phyloP scores from a whole-genome alignment of 495 filamentous ascomycete species.

The Rusavskia elegans region DNA sequence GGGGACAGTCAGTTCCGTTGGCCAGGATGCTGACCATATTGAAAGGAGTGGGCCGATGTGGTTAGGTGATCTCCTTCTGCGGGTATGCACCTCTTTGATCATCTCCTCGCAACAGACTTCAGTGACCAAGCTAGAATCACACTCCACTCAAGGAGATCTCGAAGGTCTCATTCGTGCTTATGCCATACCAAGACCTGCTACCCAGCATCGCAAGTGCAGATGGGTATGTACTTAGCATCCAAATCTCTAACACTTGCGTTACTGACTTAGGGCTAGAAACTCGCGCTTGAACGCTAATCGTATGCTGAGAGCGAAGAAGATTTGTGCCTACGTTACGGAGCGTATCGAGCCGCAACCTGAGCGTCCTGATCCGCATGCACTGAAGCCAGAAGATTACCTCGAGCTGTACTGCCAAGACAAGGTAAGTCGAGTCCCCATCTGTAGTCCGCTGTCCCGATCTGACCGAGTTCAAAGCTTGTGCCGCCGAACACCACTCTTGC shows the following conservation, averaged over 20 bases:
- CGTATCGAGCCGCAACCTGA: conserved; percentile 51
- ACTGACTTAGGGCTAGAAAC: conserved; percentile 33
- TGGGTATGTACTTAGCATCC: conserved; percentile 20
- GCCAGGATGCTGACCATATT: conserved; percentile 62
- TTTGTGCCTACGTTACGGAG: conserved; percentile 83
- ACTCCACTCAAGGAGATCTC: conserved; percentile 79
- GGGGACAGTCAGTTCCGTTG: conserved; percentile 65
- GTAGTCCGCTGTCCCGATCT: background rate
- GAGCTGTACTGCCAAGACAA: conserved; percentile 88
- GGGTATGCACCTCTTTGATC: conserved; percentile 26
- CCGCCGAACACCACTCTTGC: conserved; percentile 73
- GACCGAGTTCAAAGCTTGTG: conserved; percentile 29
- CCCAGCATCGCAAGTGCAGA: conserved; percentile 53
- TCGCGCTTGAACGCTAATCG: conserved; percentile 88
- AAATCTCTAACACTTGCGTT: background rate
- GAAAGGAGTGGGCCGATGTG: conserved; percentile 77
- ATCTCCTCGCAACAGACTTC: background rate
- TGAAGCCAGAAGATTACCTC: conserved; percentile 81
- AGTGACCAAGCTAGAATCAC: conserved; percentile 40
- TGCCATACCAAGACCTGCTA: conserved; percentile 65
- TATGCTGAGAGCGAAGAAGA: conserved; percentile 91
- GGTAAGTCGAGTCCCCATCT: conserved; percentile 32
- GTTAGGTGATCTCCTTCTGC: conserved; percentile 79
- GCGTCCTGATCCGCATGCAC: conserved; percentile 36
- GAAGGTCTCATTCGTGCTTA: conserved; percentile 81